Base-by-base conservation (phyloP, 768 basidiomycete genomes). In the Mycena vitilis region DNA sequence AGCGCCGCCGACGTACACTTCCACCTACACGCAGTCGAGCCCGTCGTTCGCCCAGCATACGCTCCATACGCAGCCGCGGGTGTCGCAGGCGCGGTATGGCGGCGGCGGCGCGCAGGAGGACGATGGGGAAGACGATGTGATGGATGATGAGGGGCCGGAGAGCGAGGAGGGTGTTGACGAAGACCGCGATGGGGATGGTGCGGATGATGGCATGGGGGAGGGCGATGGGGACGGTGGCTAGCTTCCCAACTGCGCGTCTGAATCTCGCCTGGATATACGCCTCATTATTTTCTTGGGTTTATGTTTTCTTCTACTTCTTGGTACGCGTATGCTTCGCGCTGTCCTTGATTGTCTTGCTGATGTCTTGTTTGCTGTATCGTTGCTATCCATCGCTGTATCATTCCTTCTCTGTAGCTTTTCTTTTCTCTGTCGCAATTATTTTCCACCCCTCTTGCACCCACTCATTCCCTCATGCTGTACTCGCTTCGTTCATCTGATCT, bases 91-190 rank as follows among this genome's bases (percentile, higher is more conserved):
- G 12, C 54, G 54, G 38, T 56, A 56, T 23, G 30, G 30, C 15
- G 54, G n/a, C 11, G 30, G 30, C 15, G 54, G n/a, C 11, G n/a
- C 36, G 54, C n/a, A 3, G 12, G 53, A 55, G 36, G 51, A 12
- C 22, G 18, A 18, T 8, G 25, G 23, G 12, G 51, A 15, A 5
- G 51, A 34, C 15, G 52, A 7, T 10, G 53, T 38, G 4, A 37
- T 54, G 36, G 38, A 18, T 5, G 54, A 56, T n/a, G 54, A 15
- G 44, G 44, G 22, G 38, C 54, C 54, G 37, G 54, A 56, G 37
- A 56, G 54, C 12, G 54, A 56, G 38, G 54, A 56, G 38, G 54
- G 54, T 6, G 38, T 40, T 4, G 54, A 56, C 23, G 54, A 38
- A 20, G 54, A 40, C 9, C n/a, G 40, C 11, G 54, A 56, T 30